A percentile compares a stretch with the other conserved stretches of the same genome.
Evolutionary conservation across 139 green algal genomes (phyloP).

Genomic region (Chlorella sp.): DNA sequence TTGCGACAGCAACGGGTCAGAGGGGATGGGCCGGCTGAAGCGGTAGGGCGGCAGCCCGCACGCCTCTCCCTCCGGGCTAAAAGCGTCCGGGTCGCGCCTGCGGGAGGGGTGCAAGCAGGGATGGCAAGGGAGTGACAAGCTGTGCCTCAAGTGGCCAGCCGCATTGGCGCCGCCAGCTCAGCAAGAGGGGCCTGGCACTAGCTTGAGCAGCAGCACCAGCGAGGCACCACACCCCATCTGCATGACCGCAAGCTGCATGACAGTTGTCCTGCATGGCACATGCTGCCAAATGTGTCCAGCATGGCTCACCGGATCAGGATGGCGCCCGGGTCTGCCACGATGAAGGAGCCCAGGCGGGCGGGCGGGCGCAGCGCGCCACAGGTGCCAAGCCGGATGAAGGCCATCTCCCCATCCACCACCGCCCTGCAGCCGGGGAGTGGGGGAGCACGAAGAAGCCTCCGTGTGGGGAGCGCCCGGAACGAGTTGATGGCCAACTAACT

Average conservation of each 20-base stretch:
- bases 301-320: conserved; percentile 54
- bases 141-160: neutral
- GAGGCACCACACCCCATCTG: neutral
- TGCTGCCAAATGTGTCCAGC: neutral
- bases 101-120: too few relatives aligned
- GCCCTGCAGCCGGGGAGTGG: conserved; percentile 24
- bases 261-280: neutral
- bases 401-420: conserved; percentile 68
- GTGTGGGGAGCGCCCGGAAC: too few relatives aligned
- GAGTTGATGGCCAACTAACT: too few relatives aligned
- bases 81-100: conserved; percentile 67
- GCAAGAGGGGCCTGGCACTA: neutral
- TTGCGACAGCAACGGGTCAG: conserved; percentile 49
- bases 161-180: neutral
- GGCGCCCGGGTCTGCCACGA: conserved; percentile 62
- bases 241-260: neutral
- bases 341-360: conserved; percentile 65
- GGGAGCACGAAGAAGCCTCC: too few relatives aligned
- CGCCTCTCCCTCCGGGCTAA: conserved; percentile 25
- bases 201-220: neutral
- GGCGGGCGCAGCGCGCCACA: conserved; percentile 73
- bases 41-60: conserved; percentile 41
- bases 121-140: neutral
- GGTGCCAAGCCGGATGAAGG: conserved; percentile 77
- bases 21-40: conserved; percentile 51